Evolutionary conservation across 148 eudicot species (phyloP).

Genomic region (Rhododendron kiyosumense): DNA sequence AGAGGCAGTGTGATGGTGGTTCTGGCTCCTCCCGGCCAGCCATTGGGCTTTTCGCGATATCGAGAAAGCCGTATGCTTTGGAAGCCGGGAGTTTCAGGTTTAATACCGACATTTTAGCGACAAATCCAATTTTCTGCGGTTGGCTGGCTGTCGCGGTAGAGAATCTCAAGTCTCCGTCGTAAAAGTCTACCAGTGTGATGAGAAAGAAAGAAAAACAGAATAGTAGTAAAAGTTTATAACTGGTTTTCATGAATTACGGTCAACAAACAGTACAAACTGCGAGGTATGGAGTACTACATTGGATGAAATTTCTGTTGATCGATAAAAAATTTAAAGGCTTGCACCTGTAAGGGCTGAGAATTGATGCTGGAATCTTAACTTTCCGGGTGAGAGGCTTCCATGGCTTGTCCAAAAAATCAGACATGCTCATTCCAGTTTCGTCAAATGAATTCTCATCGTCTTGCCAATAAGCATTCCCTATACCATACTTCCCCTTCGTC

Average conservation of each 20-base stretch:
- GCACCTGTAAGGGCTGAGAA: conserved; percentile 93
- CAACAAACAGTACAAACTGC: neutral
- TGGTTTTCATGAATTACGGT: neutral
- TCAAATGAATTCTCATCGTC: conserved; percentile 50
- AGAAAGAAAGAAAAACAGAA: too few relatives aligned
- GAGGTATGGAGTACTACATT: too few relatives aligned
- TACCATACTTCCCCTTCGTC: conserved; percentile 82
- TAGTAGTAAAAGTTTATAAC: too few relatives aligned
- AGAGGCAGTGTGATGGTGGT: neutral
- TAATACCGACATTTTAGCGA: too few relatives aligned
- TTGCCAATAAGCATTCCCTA: conserved; percentile 83
- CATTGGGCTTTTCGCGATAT: neutral
- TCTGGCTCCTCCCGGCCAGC: neutral
- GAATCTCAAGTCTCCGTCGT: too few relatives aligned
- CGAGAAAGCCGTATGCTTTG: too few relatives aligned
- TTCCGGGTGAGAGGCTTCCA: conserved; percentile 97
- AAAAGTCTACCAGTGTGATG: too few relatives aligned
- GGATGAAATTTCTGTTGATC: neutral
- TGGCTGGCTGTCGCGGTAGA: too few relatives aligned
- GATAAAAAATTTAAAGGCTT: neutral
- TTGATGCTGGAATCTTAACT: conserved; percentile 40
- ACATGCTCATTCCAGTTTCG: conserved; percentile 52
- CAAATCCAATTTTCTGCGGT: too few relatives aligned
- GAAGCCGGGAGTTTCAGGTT: too few relatives aligned
- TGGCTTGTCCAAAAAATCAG: conserved; percentile 85